Conservation (phyloP, 176 grass and related monocot genomes). For the Oropetium thomaeum region DNA sequence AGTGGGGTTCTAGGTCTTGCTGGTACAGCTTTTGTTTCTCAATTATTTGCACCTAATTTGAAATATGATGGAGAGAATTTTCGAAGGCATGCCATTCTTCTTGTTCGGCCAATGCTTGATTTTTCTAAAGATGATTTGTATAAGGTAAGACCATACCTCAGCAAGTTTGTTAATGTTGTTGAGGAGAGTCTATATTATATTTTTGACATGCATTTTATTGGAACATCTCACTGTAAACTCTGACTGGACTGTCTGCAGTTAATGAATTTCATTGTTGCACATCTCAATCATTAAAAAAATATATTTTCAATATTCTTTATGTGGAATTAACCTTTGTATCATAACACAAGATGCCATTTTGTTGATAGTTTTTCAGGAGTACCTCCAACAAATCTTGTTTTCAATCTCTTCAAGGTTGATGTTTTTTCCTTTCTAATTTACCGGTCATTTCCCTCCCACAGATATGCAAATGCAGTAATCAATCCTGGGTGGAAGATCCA, state of each 20-base stretch:
- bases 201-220: conserved; percentile 6
- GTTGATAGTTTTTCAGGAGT: not conserved
- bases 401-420: conserved; percentile 13
- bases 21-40: conserved; percentile 84
- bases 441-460: conserved; percentile 28
- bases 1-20: conserved; percentile 97
- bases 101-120: conserved; percentile 93
- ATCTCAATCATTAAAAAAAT: not conserved
- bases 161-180: not conserved
- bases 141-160: conserved; percentile 53
- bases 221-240: not conserved
- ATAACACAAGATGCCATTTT: not conserved
- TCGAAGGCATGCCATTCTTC: conserved; percentile 45
- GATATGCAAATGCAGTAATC: conserved; percentile 80
- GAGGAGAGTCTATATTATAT: not conserved
- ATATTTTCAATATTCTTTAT: not conserved
- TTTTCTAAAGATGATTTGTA: conserved; percentile 96
- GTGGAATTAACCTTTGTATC: not conserved
- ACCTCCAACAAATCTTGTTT: not conserved
- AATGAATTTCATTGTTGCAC: not conserved
- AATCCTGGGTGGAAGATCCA: conserved; percentile 93
- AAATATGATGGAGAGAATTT: conserved; percentile 51
- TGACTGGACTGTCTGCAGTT: not conserved
- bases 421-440: conserved; percentile 9
- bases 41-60: conserved; percentile 63